Conservation (phyloP, 2,329 filamentous ascomycete genomes). For the Colletotrichum phormii region DNA sequence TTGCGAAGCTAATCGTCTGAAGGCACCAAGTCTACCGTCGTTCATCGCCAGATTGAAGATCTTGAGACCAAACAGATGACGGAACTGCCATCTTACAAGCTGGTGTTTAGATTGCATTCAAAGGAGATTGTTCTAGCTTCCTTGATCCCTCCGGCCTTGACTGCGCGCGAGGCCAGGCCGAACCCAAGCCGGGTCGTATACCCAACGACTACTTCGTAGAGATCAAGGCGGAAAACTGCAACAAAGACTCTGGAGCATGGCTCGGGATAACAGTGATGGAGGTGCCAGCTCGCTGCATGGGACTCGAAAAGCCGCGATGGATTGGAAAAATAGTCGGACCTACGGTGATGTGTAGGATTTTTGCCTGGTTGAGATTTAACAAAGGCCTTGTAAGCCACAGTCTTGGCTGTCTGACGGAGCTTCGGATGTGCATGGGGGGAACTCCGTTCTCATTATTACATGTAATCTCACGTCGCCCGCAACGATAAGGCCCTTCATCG, state of each 20-base stretch:
- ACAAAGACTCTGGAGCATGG: not conserved
- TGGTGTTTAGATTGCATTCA: conserved; percentile 39
- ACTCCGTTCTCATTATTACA: not conserved
- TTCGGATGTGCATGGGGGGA: not conserved
- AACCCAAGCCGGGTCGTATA: not conserved
- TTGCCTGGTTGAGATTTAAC: too few species aligned
- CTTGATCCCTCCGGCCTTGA: not conserved
- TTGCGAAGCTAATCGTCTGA: not conserved
- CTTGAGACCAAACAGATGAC: not conserved
- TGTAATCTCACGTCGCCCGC: not conserved
- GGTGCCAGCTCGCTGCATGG: too few species aligned
- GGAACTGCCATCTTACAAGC: not conserved
- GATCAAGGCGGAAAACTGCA: not conserved
- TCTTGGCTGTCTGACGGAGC: not conserved
- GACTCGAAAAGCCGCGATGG: not conserved
- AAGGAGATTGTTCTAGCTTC: conserved; percentile 26
- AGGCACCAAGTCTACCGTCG: not conserved
- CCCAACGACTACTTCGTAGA: not conserved
- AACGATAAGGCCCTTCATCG: not conserved
- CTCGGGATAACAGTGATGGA: not conserved
- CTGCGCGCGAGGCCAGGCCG: not conserved
- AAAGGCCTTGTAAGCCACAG: not conserved
- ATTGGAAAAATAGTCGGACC: too few species aligned
- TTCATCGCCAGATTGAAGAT: not conserved
- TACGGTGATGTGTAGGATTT: too few species aligned